Percentiles rank a stretch among this genome's conserved stretches.
Conservation (phyloP, 768 basidiomycete species). For the Tylopilus sp. region DNA sequence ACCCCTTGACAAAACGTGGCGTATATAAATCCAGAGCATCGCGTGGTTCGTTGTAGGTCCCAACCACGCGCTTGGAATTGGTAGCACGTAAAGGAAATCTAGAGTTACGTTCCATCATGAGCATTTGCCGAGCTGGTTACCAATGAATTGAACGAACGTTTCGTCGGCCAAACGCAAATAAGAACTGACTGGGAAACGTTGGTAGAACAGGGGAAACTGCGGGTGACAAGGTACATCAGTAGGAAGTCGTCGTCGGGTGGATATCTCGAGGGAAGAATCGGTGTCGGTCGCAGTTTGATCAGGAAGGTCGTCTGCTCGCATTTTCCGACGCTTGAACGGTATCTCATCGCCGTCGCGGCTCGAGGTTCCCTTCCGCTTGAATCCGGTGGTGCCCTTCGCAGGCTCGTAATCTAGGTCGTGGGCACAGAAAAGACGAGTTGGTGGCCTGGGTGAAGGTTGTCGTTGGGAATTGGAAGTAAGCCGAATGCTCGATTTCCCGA, state of each 20-base stretch:
- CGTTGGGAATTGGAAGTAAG: neutral
- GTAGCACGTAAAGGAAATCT: constrained; percentile 19
- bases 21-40: constrained; percentile 68
- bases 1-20: constrained; percentile 71
- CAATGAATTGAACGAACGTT: constrained; percentile 33
- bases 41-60: constrained; percentile 59
- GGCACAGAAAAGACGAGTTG: constrained; percentile 1
- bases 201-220: constrained; percentile 61
- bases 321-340: constrained; percentile 13
- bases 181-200: constrained; percentile 65
- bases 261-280: neutral
- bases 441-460: neutral
- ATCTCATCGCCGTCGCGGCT: constrained; percentile 10
- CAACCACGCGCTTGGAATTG: constrained; percentile 31
- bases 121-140: neutral
- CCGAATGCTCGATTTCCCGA: neutral
- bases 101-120: neutral
- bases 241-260: constrained; percentile 49
- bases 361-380: constrained; percentile 19
- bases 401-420: constrained; percentile 13
- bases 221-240: constrained; percentile 41
- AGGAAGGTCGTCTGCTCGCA: neutral
- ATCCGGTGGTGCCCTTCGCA: constrained; percentile 11
- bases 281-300: neutral
- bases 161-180: constrained; percentile 41